phyloP scores from a whole-genome alignment of 2,329 filamentous ascomycete genomes.

The Metarhizium rileyi region DNA sequence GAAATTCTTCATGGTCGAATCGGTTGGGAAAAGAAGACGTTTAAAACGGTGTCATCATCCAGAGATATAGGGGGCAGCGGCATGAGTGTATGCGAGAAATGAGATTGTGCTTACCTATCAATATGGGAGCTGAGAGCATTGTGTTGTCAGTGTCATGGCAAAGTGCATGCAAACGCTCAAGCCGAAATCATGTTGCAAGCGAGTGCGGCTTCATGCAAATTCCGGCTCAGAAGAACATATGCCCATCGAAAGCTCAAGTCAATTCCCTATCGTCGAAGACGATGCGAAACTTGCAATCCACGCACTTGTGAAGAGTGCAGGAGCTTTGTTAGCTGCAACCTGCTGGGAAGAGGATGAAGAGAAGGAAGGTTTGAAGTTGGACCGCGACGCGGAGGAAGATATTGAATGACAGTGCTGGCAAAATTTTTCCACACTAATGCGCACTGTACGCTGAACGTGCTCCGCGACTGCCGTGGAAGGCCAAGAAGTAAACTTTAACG shows the following conservation, averaged over 20 bases:
- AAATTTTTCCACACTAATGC: constrained; percentile 14
- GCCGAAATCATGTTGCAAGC: not conserved
- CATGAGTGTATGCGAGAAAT: constrained; percentile 10
- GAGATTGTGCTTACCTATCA: constrained; percentile 15
- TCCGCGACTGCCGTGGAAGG: too few species aligned
- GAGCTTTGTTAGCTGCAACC: not conserved
- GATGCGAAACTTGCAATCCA: not conserved
- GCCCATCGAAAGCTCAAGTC: too few species aligned
- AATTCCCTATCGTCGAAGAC: not conserved
- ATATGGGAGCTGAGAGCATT: not conserved
- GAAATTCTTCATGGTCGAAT: constrained; percentile 77
- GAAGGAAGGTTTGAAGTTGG: not conserved
- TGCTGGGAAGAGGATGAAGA: not conserved
- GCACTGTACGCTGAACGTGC: constrained; percentile 22
- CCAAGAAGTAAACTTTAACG: too few species aligned
- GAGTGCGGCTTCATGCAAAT: not conserved
- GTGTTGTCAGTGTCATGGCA: not conserved
- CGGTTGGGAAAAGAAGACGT: constrained; percentile 81
- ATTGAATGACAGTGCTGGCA: constrained; percentile 23
- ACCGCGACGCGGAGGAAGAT: constrained; percentile 18
- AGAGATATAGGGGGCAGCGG: constrained; percentile 13
- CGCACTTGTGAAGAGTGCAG: not conserved
- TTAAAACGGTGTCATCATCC: constrained; percentile 62
- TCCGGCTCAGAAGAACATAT: too few species aligned
- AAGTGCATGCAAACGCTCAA: not conserved